Evolutionary conservation across 1,139 yeast species (phyloP), one percentile per base, ranked within the genome.

Genomic region (Candida tropicalis): DNA sequence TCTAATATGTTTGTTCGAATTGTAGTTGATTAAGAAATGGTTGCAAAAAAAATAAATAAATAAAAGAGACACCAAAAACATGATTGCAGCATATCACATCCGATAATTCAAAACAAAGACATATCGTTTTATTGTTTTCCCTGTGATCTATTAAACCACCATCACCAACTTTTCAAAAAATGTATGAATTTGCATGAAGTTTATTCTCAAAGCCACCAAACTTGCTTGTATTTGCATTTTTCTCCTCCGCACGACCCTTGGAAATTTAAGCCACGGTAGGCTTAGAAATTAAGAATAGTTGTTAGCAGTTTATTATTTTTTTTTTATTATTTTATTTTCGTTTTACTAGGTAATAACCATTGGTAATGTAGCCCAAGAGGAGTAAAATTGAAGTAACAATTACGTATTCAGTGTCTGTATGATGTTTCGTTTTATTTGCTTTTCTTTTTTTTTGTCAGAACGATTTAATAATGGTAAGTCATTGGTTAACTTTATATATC

Each of bases 121-220:
- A 6, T 20, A 9, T 6, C 23, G 23, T 9, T 20, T 20, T 6
- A 3, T 20, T 20, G 8, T 20, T 20, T 20, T 20, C n/a, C n/a
- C n/a, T n/a, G n/a, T n/a, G n/a, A n/a, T n/a, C n/a, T n/a, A n/a
- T n/a, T 13, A 34, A 34, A 34, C 36, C 36, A 34, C 36, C 36
- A 34, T 34, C 36, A 34, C 36, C 36, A 34, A 20, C 17, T 29
- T 29, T 11, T 18, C 20, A 20, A 29, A 29, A 16, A 29, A 16
- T n/a, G 12, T 9, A 11, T 5, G n/a, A 29, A 16, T 8, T 29
- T 29, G 34, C 22, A 29, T 29, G 16, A 16, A 17, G 10, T 29
- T 29, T 20, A 20, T 2, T 4, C 8, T 29, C 22, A 16, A 29
- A 29, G 34, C 34, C 34, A 8, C 12, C n/a, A n/a, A n/a, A n/a